Evolutionary conservation across 2,329 filamentous ascomycete genomes (phyloP), one percentile per base, ranked within the genome.

Genomic region (Cordyceps cateniannulata): DNA sequence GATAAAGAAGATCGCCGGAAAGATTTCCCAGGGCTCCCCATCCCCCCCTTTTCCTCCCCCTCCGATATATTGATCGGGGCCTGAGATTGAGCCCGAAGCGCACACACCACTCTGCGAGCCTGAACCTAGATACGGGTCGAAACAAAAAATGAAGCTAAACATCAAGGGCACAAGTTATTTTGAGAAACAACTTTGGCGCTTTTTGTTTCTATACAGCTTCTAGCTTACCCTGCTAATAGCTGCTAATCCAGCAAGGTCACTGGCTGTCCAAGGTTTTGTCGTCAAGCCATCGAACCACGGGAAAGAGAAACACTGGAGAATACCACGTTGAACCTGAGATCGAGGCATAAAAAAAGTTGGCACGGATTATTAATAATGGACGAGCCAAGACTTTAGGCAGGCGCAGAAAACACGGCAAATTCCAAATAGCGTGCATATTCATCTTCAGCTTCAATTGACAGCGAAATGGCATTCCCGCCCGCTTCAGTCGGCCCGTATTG

Each of bases 401-500:
- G 27, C 8, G 27, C 4, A 29, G 35, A 40, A 40, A 6, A 12
- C 35, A 40, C 14, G 12, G 45, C 3, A 16, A 45, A 48, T 48
- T 48, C 45, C 45, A 27, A 48, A 48, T 27, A 27, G 10, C 32
- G 12, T 35, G 32, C 12, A 35, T n/a, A n/a, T n/a, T n/a, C 32
- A 12, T 35, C 32, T 35, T 35, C 32, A 35, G 32, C 32, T 35
- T 35, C 32, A 35, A 10, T 35, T 35, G 32, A 10, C 32, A 35
- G 32, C 32, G 32, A 12, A 35, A 35, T 2, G 2, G 32, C 32
- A 7, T 10, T n/a, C n/a, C n/a, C n/a, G n/a, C n/a, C n/a, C n/a
- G n/a, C n/a, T n/a, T 40, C 14, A n/a, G 16, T 57, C 54, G 54
- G 44, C 29, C 44, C 54, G 44, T 57, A 49, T 40, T 49, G 45